Conservation (phyloP, 352 stramenopile species). For the Pythium guiyangense region DNA sequence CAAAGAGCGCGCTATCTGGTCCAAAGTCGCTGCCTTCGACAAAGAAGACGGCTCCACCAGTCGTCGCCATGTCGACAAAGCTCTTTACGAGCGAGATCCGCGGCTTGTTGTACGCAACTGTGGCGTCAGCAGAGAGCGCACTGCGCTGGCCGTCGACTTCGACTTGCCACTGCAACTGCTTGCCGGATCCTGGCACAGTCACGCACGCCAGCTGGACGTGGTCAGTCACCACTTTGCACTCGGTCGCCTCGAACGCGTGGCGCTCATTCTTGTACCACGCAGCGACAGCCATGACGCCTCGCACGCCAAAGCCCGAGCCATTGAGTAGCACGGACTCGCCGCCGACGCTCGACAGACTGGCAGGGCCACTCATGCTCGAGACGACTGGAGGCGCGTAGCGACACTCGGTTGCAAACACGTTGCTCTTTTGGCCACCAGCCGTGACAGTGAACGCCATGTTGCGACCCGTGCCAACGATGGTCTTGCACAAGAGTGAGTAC, state of each 20-base stretch:
- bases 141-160: constrained; percentile 33
- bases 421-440: constrained; percentile 30
- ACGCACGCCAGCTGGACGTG: constrained; percentile 35
- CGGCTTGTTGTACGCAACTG: constrained; percentile 29
- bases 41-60: constrained; percentile 38
- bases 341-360: constrained; percentile 26
- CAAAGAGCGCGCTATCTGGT: constrained; percentile 35
- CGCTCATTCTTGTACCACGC: constrained; percentile 36
- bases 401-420: constrained; percentile 17
- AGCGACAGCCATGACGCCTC: constrained; percentile 22
- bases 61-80: constrained; percentile 40
- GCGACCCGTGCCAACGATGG: constrained; percentile 27
- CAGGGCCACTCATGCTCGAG: constrained; percentile 3
- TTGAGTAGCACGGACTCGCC: constrained; percentile 29
- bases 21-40: constrained; percentile 49
- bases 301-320: constrained; percentile 38
- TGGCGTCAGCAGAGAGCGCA: not conserved
- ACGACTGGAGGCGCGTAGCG: constrained; percentile 32
- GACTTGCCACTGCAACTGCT: constrained; percentile 31
- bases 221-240: constrained; percentile 38
- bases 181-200: constrained; percentile 30
- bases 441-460: constrained; percentile 30
- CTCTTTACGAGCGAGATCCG: constrained; percentile 31
- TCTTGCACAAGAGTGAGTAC: constrained; percentile 37
- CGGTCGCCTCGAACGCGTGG: constrained; percentile 29